Conservation (phyloP, 2,329 filamentous ascomycete species). For the Anisogramma anomala region DNA sequence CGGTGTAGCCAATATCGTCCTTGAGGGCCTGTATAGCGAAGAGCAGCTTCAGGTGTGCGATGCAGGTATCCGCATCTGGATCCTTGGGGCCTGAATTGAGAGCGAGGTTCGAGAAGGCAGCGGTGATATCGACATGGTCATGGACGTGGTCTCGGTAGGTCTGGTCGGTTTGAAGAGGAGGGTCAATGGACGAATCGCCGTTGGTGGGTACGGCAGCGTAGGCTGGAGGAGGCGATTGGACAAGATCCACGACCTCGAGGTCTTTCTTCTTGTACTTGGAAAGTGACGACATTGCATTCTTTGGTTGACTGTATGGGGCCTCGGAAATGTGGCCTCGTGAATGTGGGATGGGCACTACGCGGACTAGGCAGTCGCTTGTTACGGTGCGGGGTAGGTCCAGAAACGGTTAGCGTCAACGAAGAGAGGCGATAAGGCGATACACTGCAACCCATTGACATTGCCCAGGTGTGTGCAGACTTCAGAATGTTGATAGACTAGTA, state of each 20-base stretch:
- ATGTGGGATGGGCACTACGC: too few species aligned
- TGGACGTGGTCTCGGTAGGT: neutral
- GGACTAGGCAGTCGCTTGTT: too few species aligned
- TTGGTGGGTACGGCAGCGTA: neutral
- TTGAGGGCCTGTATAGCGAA: conserved; percentile 56
- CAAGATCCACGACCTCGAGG: neutral
- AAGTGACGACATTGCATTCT: conserved; percentile 1
- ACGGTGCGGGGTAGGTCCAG: too few species aligned
- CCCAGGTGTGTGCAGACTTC: too few species aligned
- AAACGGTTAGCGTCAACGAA: too few species aligned
- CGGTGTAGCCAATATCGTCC: conserved; percentile 52
- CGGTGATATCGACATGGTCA: conserved; percentile 29
- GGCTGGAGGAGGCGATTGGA: neutral
- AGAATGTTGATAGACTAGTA: too few species aligned
- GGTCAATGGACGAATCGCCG: neutral
- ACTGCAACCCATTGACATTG: too few species aligned
- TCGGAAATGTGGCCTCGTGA: neutral
- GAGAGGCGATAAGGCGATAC: too few species aligned
- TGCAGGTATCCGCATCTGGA: conserved; percentile 45
- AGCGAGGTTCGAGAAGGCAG: conserved; percentile 28
- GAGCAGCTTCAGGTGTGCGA: conserved; percentile 64
- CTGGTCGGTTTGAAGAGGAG: neutral
- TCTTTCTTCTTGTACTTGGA: conserved; percentile 1
- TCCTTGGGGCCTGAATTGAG: conserved; percentile 21
- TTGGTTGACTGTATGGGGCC: neutral